Conservation (phyloP, 2,329 filamentous ascomycete genomes). For the Pestalotiopsis sp. region DNA sequence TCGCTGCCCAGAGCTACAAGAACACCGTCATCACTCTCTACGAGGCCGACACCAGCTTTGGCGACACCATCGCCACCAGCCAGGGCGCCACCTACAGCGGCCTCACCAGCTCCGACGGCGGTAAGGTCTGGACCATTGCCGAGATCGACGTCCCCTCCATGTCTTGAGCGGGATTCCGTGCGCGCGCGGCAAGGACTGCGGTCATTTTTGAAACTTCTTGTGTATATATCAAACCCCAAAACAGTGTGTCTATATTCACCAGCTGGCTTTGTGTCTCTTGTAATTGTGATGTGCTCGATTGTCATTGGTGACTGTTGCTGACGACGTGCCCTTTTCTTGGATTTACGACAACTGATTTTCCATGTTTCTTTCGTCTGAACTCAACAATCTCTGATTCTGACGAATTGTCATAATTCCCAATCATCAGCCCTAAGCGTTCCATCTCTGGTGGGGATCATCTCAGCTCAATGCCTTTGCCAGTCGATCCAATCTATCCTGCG, state of each 20-base stretch:
- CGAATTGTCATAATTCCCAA: too few species aligned
- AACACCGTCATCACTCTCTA: conserved; percentile 9
- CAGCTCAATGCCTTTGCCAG: not conserved
- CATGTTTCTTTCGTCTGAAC: not conserved
- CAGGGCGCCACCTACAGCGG: conserved; percentile 9
- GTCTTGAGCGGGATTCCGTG: not conserved
- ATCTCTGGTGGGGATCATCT: not conserved
- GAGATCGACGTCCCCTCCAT: conserved; percentile 4
- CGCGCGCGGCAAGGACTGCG: not conserved
- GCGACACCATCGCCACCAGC: conserved; percentile 7
- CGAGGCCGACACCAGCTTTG: conserved; percentile 1
- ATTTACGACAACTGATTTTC: not conserved
- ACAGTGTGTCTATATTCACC: not conserved
- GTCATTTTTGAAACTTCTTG: not conserved
- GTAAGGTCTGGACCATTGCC: conserved; percentile 7
- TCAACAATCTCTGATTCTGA: too few species aligned
- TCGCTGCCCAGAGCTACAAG: conserved; percentile 9
- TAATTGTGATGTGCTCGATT: not conserved
- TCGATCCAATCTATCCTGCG: conserved; percentile 1
- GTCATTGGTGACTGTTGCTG: too few species aligned
- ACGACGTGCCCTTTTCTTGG: too few species aligned
- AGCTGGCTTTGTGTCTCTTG: not conserved
- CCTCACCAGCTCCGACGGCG: not conserved
- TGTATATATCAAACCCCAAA: not conserved
- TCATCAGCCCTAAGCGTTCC: not conserved